These are phyloP conservation scores for Endotrypanum monterogeii DNA, from an alignment of 208 protist genomes.

Conservation along the genomic window DNA sequence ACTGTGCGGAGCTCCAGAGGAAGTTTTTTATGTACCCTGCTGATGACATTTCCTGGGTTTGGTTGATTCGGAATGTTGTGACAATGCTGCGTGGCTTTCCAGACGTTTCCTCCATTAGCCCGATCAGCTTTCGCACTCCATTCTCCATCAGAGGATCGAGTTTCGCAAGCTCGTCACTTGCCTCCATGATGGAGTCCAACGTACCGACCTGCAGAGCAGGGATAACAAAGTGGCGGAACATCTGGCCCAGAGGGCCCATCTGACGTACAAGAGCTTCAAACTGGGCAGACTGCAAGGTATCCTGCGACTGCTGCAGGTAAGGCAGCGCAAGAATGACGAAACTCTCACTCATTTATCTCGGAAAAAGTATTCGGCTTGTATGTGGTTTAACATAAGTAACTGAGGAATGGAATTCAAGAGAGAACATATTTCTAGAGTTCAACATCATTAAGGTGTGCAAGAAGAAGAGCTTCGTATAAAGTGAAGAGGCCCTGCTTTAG, in stretches of 20 bases:
- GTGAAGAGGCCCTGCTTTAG: background rate
- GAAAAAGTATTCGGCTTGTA: slow-evolving; percentile 3
- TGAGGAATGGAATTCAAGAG: no score
- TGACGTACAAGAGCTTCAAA: slow-evolving; percentile 70
- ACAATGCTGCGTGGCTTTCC: slow-evolving; percentile 73
- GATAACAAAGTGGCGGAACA: slow-evolving; percentile 79
- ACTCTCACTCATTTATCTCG: slow-evolving; percentile 70
- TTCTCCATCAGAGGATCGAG: slow-evolving; percentile 78
- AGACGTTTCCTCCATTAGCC: slow-evolving; percentile 82
- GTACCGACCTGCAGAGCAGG: slow-evolving; percentile 85
- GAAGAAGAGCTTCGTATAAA: background rate
- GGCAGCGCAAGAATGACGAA: slow-evolving; percentile 84
- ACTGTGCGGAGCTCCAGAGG: slow-evolving; percentile 81
- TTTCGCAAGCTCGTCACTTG: slow-evolving; percentile 87
- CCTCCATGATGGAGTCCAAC: slow-evolving; percentile 89
- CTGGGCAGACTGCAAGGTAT: slow-evolving; percentile 67
- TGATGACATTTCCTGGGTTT: slow-evolving; percentile 84
- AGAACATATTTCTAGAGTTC: background rate
- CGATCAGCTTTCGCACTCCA: slow-evolving; percentile 77
- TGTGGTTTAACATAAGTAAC: background rate
- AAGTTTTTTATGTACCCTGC: slow-evolving; percentile 89
- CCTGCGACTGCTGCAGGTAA: slow-evolving; percentile 66
- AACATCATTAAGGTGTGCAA: background rate
- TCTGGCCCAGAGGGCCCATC: slow-evolving; percentile 70
- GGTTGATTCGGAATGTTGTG: slow-evolving; percentile 84